Base-by-base conservation (phyloP, 345 rosid species). In the Syzygium oleosum region DNA sequence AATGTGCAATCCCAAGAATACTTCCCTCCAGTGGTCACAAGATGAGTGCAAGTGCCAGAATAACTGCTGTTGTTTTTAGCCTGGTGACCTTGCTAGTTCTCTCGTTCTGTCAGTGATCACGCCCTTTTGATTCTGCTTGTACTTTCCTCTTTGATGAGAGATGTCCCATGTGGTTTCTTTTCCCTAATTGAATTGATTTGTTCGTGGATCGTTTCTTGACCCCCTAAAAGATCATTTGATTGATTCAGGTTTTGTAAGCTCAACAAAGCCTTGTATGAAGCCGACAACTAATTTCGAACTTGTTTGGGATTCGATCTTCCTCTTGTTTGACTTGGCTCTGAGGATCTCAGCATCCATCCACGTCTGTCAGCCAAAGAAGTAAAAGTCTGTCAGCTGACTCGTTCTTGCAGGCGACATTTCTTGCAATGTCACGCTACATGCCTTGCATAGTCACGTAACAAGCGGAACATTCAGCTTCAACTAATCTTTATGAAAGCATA, bases 1-100 rank as follows among this genome's bases (percentile, higher is more conserved):
- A 93, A 51, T 93, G 95, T 29, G 85, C 92, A 0, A 86, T 93
- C 56, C 93, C 94, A 6, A 54, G 65, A 7, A 51, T 58, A 29
- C 84, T 84, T 56, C 93, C 94, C 5, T 78, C 79, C 55, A 27
- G n/a, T 10, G 90, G 84, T 29, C 52, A 27, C 79, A 85, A 52
- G 68, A 83, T 63, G 51, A 63, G 9, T 2, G 27, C 89, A 6
- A 51, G 56, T 10, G 54, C 51, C 10, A 15, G 23, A 15, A 55
- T 6, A 10, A 25, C 79, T 41, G 68, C 55, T 15, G 52, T 88
- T 25, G 58, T 59, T 73, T 61, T 52, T 65, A 73, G 49, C 83
- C 84, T 84, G n/a, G 68, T 88, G 21, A 80, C 80, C 25, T 34
- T 85, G 31, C 31, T 73, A 17, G 61, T 83, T 6, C 52, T 52